Base-by-base conservation (phyloP, 2,329 filamentous ascomycete species). In the Aaosphaeria arxii region DNA sequence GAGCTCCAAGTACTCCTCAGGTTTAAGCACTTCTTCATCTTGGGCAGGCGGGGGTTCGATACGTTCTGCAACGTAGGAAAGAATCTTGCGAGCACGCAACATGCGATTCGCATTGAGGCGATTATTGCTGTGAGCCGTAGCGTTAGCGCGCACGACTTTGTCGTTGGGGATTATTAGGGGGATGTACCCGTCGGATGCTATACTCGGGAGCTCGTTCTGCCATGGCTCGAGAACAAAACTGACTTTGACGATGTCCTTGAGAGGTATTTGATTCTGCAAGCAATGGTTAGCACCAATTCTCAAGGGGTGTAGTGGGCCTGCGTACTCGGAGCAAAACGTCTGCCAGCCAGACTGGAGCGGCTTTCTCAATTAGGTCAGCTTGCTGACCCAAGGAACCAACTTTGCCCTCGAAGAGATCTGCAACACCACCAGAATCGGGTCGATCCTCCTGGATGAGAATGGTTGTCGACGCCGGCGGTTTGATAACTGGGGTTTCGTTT, bases 51-150 rank as follows among this genome's bases (percentile, higher is more conserved):
- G 70, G 4, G 78, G 78, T 59, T 97, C 92, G 49, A 99, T 92
- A 46, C 91, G 82, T 71, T 99, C 94, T 1, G 91, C 89, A 13
- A 99, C 84, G 62, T 99, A 99, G 0, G 85, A 84, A 49, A 97
- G 74, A 24, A 99, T 94, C 77, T 99, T 99, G 74, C 90, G 92
- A 4, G 95, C 90, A 42, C 94, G 83, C 44, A 99, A 78, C 94
- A 99, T 97, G 47, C 92, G 84, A 65, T 97, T 99, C 7, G 94
- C 94, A 67, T 97, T 99, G 44, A 99, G 79, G 28, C 94, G 86
- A 56, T 91, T 92, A 69, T 92, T 95, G 45, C 86, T 82, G 53
- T 52, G 52, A 42, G 52, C 50, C 46, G 59, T 43, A 56, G 63
- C 61, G 63, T 59, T 57, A 40, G 47, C 44, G 40, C 46, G 48